Percentiles rank a stretch among this genome's conserved stretches.
Evolutionary conservation across 257 asterid genomes (phyloP).

Genomic region (Ocimum tenuiflorum): DNA sequence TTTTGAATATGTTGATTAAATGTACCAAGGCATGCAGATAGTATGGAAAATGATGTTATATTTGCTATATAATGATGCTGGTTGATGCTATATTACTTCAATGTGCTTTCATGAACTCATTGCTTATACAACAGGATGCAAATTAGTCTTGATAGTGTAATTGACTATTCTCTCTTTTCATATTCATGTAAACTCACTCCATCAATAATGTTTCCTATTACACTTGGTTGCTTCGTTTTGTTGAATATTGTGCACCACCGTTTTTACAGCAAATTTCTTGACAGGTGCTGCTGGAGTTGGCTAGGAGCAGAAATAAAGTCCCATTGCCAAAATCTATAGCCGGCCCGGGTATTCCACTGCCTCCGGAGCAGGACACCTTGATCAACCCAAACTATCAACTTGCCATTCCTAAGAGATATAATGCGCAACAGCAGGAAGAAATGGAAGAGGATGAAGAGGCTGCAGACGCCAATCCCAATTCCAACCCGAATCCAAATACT

Average conservation of each 20-base stretch:
- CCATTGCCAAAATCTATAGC: slow-evolving; percentile 63
- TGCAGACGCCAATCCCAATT: slow-evolving; percentile 32
- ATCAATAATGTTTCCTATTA: no score
- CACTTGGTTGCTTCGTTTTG: no score
- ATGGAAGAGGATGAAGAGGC: slow-evolving; percentile 72
- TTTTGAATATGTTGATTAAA: no score
- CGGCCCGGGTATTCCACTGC: slow-evolving; percentile 59
- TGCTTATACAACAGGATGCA: background rate
- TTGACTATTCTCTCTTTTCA: no score
- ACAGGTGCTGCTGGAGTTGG: slow-evolving; percentile 79
- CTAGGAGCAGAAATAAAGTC: slow-evolving; percentile 69
- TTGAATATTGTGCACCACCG: no score
- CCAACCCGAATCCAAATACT: slow-evolving; percentile 25
- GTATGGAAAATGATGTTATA: no score
- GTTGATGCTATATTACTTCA: background rate
- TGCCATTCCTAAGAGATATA: slow-evolving; percentile 49
- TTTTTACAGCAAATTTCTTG: background rate
- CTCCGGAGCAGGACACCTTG: slow-evolving; percentile 75
- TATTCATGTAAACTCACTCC: no score
- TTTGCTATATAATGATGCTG: background rate
- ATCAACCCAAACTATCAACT: slow-evolving; percentile 85
- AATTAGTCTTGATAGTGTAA: background rate
- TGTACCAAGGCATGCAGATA: no score
- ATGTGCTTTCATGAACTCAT: background rate
- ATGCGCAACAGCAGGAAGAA: slow-evolving; percentile 50